Base-by-base conservation (phyloP, 768 basidiomycete species). In the Naematelia encephala region DNA sequence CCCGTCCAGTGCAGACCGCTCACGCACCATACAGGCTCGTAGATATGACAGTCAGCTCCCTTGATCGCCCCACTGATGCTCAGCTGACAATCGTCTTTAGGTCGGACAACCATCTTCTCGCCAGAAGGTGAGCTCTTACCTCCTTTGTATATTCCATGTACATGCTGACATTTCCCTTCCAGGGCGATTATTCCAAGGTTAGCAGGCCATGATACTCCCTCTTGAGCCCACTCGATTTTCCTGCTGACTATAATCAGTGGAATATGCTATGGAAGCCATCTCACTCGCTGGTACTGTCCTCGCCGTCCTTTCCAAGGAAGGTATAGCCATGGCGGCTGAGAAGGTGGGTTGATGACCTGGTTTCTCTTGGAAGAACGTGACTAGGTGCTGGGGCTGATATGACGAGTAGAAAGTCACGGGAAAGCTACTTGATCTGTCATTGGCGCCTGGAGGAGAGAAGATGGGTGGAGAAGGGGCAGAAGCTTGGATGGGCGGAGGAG, bases 231-330 rank as follows among this genome's bases (percentile, higher is more conserved):
- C 34, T 16, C 8, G 8, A 39, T 16, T 8, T 39, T 8, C 34
- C 34, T 8, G 29, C 54, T 61, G 57, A 60, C 19, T 14, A 10
- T 2, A 5, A 28, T 2, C 49, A 94, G 94, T 98, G 81, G 94
- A 99, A 81, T 99, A 99, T 84, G 94, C 94, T 45, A 96, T 98
- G 91, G 96, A 98, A 77, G 91, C 92, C 59, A 97, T 98, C 82
- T 96, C 92, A 26, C 89, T 92, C 71, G 91, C 91, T 19, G 90
- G 90, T 54, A 89, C 75, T 0, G 74, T 76, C 25, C 60, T 75
- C 39, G 73, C 73, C 19, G 71, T 77, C 50, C 52, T 77, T 27
- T 71, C 72, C 1, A 76, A 77, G 55, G 77, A 78, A 57, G 77
- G 77, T 29, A 74, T 77, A 13, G 77, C 77, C 1, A 68, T 78